Base-by-base conservation (phyloP, 2,329 filamentous ascomycete species). In the Trichoderma hamatum region DNA sequence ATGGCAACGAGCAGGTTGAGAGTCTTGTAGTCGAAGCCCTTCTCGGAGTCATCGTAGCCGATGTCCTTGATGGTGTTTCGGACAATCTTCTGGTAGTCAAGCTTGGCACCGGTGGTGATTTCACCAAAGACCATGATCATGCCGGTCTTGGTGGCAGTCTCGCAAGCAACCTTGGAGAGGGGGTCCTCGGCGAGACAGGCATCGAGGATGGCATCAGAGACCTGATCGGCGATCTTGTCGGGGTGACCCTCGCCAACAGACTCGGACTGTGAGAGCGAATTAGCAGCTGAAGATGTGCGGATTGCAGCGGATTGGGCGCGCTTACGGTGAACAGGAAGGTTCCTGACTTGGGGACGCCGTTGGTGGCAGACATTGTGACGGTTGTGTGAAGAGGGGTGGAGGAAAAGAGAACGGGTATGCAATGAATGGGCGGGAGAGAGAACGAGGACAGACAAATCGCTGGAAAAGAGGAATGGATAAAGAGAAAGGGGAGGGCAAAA, bases 11-110 rank as follows among this genome's bases (percentile, higher is more conserved):
- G 90, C 79, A 99, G 89, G 87, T 97, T 98, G 87, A 92, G 95
- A 76, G 96, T 99, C 91, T 98, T 98, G 93, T 97, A 97, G 87
- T 99, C 96, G 84, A 99, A 99, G 73, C 96, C 96, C 90, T 99
- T 99, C 78, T 88, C 87, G 68, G 96, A 98, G 84, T 92, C 89
- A 85, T 99, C 96, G 85, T 98, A 99, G 78, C 96, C 96, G 80
- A 99, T 99, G 81, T 97, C 95, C 89, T 97, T 95, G 89, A 99
- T 94, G 81, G 94, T 89, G 73, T 90, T 84, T 82, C 96, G 95
- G 82, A 99, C 93, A 78, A 97, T 88, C 87, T 94, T 97, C 84
- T 99, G 96, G 91, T 97, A 99, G 88, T 99, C 96, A 77, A 98
- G 86, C 76, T 86, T 88, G 83, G 95, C 90, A 87, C 97, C 96